Evolutionary conservation across 306 rosid genomes (phyloP).

Genomic region (Medicago arabica): DNA sequence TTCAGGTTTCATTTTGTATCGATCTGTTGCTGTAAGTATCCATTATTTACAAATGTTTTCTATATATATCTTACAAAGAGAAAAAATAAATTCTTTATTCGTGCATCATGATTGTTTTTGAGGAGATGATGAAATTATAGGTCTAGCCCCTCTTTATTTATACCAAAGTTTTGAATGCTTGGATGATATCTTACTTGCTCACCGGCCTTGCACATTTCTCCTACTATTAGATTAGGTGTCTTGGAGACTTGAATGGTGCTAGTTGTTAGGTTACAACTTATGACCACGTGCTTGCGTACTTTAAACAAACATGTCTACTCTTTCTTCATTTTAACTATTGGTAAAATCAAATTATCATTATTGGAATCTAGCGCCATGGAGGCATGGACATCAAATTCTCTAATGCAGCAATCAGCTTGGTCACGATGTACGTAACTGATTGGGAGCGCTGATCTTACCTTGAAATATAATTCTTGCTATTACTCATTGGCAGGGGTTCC

Average conservation of each 20-base stretch:
- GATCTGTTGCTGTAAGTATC: conserved; percentile 42
- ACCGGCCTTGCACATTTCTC: conserved; percentile 20
- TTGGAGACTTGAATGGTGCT: conserved; percentile 3
- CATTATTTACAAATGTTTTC: conserved; percentile 21
- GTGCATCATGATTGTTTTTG: not conserved
- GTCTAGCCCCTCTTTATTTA: conserved; percentile 11
- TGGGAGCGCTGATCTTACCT: conserved; percentile 35
- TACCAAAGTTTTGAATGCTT: not conserved
- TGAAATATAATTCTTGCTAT: conserved; percentile 30
- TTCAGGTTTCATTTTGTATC: conserved; percentile 38
- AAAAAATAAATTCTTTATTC: conserved; percentile 7
- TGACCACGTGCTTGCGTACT: conserved; percentile 18
- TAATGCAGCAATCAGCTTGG: conserved; percentile 15
- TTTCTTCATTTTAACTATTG: conserved; percentile 51
- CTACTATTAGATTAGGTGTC: conserved; percentile 11
- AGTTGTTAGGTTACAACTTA: not conserved
- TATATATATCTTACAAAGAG: not conserved
- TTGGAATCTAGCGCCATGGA: conserved; percentile 36
- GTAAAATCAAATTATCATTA: too few species aligned
- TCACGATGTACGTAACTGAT: not conserved
- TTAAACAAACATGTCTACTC: conserved; percentile 43
- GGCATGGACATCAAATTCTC: conserved; percentile 12
- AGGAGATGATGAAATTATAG: not conserved
- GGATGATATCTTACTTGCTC: conserved; percentile 17
- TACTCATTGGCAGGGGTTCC: conserved; percentile 54